phyloP scores from a whole-genome alignment of 768 basidiomycete genomes.

The Auricularia heimuer region DNA sequence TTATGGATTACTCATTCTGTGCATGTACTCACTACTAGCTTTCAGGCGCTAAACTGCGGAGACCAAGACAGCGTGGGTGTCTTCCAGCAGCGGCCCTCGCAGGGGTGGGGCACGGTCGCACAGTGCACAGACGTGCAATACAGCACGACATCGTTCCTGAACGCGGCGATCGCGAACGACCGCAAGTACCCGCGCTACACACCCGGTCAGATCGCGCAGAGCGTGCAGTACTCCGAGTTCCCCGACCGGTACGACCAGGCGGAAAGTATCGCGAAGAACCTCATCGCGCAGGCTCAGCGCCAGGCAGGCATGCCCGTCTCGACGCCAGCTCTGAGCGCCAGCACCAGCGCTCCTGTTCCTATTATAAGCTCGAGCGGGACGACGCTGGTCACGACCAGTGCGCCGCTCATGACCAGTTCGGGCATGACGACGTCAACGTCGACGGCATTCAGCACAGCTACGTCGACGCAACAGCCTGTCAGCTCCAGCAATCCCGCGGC shows the following conservation, averaged over 20 bases:
- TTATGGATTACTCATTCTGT: too few species aligned
- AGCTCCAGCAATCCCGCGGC: too few species aligned
- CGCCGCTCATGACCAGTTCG: neutral
- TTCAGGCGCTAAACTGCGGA: neutral
- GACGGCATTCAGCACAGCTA: neutral
- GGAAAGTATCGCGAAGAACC: neutral
- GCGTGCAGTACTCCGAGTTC: neutral
- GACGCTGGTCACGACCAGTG: neutral
- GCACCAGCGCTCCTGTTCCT: neutral
- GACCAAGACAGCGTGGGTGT: conserved; percentile 1
- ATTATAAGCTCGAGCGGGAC: neutral
- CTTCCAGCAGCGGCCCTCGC: neutral
- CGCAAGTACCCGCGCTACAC: neutral
- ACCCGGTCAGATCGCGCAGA: neutral
- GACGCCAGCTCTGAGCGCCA: neutral
- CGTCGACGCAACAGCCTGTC: neutral
- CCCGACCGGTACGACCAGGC: neutral
- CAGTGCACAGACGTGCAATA: neutral
- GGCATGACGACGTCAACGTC: neutral
- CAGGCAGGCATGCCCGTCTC: neutral
- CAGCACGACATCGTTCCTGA: neutral
- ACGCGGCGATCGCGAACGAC: neutral
- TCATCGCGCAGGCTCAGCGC: neutral
- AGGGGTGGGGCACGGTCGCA: neutral
- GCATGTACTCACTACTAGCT: too few species aligned